Evolutionary conservation across 75 land plant species (phyloP).

Genomic region (Pinus tabuliformis): DNA sequence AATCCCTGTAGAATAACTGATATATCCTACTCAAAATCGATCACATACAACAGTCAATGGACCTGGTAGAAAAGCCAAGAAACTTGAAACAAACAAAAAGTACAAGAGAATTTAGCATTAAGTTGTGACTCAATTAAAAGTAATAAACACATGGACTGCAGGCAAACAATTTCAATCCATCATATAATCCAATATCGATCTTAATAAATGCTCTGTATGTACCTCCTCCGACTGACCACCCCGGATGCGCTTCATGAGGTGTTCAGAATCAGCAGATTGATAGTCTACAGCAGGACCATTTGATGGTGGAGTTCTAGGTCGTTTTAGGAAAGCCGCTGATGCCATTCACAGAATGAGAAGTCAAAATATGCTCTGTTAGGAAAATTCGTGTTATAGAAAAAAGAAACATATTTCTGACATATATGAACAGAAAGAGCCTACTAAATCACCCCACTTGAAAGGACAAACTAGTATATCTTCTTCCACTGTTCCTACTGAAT

Average conservation of each 20-base stretch:
- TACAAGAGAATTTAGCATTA: too few species aligned
- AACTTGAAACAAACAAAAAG: too few species aligned
- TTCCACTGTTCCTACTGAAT: too few species aligned
- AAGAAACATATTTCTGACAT: not conserved
- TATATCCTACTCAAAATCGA: too few species aligned
- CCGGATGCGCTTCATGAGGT: slow-evolving; percentile 69
- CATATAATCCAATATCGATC: not conserved
- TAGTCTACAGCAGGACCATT: slow-evolving; percentile 66
- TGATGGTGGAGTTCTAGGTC: slow-evolving; percentile 70
- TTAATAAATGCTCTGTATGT: not conserved
- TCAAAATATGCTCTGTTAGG: not conserved
- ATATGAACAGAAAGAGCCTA: not conserved
- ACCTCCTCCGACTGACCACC: slow-evolving; percentile 83
- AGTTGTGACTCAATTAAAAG: too few species aligned
- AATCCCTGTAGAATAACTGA: too few species aligned
- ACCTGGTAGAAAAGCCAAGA: too few species aligned
- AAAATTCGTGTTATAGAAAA: not conserved
- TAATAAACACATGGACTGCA: too few species aligned
- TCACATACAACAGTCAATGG: too few species aligned
- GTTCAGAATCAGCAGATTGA: slow-evolving; percentile 89
- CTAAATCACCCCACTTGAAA: too few species aligned
- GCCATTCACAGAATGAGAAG: not conserved
- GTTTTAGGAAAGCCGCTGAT: slow-evolving; percentile 73
- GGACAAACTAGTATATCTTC: too few species aligned
- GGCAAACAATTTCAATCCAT: too few species aligned